phyloP scores from a whole-genome alignment of 2,329 filamentous ascomycete genomes.

The Coniochaeta ligniaria region DNA sequence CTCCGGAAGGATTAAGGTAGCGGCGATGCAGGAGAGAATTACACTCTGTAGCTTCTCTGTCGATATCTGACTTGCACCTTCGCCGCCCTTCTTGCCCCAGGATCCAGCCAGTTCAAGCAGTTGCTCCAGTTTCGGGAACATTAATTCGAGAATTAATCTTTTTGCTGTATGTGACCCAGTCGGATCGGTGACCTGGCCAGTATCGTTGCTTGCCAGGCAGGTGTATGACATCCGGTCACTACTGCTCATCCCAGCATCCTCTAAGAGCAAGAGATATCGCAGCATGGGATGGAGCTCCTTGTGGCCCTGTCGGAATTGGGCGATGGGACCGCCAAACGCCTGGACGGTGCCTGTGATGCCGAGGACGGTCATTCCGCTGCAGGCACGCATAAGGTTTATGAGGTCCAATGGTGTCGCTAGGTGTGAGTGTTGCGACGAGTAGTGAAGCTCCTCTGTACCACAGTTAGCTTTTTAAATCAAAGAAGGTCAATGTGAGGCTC shows the following conservation, averaged over 20 bases:
- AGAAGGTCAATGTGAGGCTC: constrained; percentile 12
- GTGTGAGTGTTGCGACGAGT: constrained; percentile 55
- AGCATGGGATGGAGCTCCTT: constrained; percentile 35
- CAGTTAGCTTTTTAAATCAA: constrained; percentile 2
- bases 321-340: constrained; percentile 39
- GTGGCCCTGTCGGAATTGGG: constrained; percentile 39
- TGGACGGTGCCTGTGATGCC: constrained; percentile 21
- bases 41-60: constrained; percentile 45
- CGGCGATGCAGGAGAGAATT: constrained; percentile 38
- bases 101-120: constrained; percentile 36
- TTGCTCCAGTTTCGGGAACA: constrained; percentile 45
- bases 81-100: constrained; percentile 35
- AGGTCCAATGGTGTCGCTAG: constrained; percentile 61
- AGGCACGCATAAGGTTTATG: constrained; percentile 60
- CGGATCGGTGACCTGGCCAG: constrained; percentile 22
- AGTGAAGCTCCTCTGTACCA: constrained; percentile 53
- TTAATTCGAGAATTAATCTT: constrained; percentile 45
- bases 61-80: constrained; percentile 42
- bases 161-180: constrained; percentile 34
- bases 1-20: constrained; percentile 38
- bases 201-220: constrained; percentile 5
- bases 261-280: constrained; percentile 49
- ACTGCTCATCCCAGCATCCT: constrained; percentile 16
- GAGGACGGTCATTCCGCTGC: constrained; percentile 47
- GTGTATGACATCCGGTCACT: constrained; percentile 1